Evolutionary conservation across 371 early-diverging fungal species (phyloP), one percentile per base, ranked within the genome.

Genomic region (Mucor saturninus): DNA sequence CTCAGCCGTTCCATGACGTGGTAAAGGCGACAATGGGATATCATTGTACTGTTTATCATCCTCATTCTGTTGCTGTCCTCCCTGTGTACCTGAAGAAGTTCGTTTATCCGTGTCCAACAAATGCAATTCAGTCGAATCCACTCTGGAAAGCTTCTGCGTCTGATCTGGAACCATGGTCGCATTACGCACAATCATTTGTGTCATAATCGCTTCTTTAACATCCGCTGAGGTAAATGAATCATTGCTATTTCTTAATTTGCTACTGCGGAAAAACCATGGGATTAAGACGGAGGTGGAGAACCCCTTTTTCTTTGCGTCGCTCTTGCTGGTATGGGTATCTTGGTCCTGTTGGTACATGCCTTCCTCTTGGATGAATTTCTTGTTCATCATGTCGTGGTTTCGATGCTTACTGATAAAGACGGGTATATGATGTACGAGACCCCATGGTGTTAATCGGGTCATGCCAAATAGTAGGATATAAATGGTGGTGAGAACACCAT

Each of bases 401-500:
- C 55, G 69, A 39, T 51, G 50, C 3, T 64, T 68, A 10, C 60
- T 62, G 28, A 69, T 59, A 15, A 67, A 62, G 0, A 69, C 59
- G 0, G 80, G 74, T 10, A 76, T 56, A 35, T 72, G 76, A 49
- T 79, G 75, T 0, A 71, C 75, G 11, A 73, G 28, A 4, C 80
- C 80, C 70, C 74, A 79, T 7, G 80, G 80, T 21, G 76, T 67
- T 21, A 74, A n/a, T 48, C 80, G 48, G 0, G 73, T 70, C 80
- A 79, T 79, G 8, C 80, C 80, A 45, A 79, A 79, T 5, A 79
- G 54, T 8, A 79, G 13, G 48, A 75, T 74, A 39, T 79, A 79
- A 2, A 79, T 28, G 3, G 75, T 76, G 2, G 73, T 79, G 11
- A 76, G 38, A 10, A 76, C 61, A 54, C 77, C 77, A 42, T 74